Evolutionary conservation across 768 basidiomycete species (phyloP).

Genomic region (Grammothele lineata): DNA sequence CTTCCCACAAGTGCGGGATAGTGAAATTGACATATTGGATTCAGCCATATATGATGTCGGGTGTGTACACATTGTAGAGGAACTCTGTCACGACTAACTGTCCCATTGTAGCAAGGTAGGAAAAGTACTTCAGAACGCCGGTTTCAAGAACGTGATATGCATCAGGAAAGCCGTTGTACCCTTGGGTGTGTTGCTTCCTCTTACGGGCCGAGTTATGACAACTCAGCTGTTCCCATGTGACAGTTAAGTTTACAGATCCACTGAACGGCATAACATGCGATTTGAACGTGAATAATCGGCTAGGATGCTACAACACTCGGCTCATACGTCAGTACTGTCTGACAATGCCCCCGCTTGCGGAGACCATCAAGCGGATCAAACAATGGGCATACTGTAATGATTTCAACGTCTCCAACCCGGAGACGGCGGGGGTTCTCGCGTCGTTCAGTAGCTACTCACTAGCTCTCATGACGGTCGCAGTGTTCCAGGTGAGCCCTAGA

Average conservation of each 20-base stretch:
- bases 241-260: conserved; percentile 51
- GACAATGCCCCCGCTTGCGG: conserved; percentile 38
- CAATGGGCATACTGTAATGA: conserved; percentile 53
- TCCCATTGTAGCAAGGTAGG: no score
- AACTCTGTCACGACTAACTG: no score
- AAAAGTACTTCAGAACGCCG: neutral
- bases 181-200: conserved; percentile 26
- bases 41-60: conserved; percentile 24
- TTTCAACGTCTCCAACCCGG: conserved; percentile 41
- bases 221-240: no score
- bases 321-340: conserved; percentile 51
- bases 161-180: conserved; percentile 32
- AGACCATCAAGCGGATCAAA: conserved; percentile 48
- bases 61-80: conserved; percentile 14
- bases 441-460: conserved; percentile 65
- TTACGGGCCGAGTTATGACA: no score
- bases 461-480: conserved; percentile 55
- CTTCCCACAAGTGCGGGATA: no score
- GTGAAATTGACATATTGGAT: no score
- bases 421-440: no score
- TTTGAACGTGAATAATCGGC: conserved; percentile 59
- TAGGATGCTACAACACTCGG: conserved; percentile 48
- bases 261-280: conserved; percentile 42
- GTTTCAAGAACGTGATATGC: neutral
- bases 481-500: conserved; percentile 52